Evolutionary conservation across 2,329 filamentous ascomycete genomes (phyloP).

Genomic region (Colletotrichum sidae): DNA sequence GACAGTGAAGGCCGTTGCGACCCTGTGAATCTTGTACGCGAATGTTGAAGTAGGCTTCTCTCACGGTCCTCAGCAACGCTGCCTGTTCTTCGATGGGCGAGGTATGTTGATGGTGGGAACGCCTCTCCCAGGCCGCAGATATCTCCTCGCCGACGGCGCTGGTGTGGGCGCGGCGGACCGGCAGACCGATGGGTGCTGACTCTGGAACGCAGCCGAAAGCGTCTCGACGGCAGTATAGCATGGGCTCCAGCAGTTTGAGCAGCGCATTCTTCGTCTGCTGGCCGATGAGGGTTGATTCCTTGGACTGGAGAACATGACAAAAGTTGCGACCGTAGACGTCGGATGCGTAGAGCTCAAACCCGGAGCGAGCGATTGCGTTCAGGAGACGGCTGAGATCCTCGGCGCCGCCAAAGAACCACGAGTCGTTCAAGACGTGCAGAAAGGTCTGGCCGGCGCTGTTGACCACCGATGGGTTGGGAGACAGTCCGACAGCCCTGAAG

Average conservation of each 20-base stretch:
- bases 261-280: slow-evolving; percentile 46
- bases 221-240: slow-evolving; percentile 55
- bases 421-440: slow-evolving; percentile 54
- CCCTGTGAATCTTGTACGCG: slow-evolving; percentile 56
- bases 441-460: slow-evolving; percentile 63
- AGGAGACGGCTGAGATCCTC: slow-evolving; percentile 45
- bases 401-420: slow-evolving; percentile 47
- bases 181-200: slow-evolving; percentile 22
- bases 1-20: slow-evolving; percentile 68
- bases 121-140: slow-evolving; percentile 7
- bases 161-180: slow-evolving; percentile 38
- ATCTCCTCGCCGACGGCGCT: slow-evolving; percentile 31
- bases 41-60: slow-evolving; percentile 47
- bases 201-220: slow-evolving; percentile 56
- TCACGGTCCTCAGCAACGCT: slow-evolving; percentile 52
- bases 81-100: slow-evolving; percentile 42
- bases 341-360: slow-evolving; percentile 48
- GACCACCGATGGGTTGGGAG: slow-evolving; percentile 29
- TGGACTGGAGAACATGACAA: slow-evolving; percentile 57
- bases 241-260: slow-evolving; percentile 48
- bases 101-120: neutral
- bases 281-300: slow-evolving; percentile 41
- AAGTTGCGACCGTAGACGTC: slow-evolving; percentile 66
- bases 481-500: slow-evolving; percentile 40
- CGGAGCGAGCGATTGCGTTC: slow-evolving; percentile 33